Evolutionary conservation across 306 rosid species (phyloP).

Genomic region (Citrullus mucosospermus): DNA sequence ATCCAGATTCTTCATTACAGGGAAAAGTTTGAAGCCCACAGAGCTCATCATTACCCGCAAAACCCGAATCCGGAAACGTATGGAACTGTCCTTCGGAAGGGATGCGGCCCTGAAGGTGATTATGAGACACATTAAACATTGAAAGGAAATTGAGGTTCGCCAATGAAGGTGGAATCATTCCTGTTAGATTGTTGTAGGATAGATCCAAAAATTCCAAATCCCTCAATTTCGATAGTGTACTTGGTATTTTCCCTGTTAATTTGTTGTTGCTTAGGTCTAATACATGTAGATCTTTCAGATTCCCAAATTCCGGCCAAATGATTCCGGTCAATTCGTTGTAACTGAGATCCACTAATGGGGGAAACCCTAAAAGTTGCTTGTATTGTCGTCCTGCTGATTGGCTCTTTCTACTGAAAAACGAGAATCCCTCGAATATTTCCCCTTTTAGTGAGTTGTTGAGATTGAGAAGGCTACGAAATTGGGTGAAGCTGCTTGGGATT

Average conservation of each 20-base stretch:
- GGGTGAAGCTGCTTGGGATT: slow-evolving; percentile 24
- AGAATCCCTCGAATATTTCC: slow-evolving; percentile 26
- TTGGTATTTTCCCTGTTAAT: slow-evolving; percentile 32
- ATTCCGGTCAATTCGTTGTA: slow-evolving; percentile 27
- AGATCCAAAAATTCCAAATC: slow-evolving; percentile 43
- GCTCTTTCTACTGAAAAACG: slow-evolving; percentile 29
- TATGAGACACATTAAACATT: slow-evolving; percentile 32
- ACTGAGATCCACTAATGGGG: slow-evolving; percentile 31
- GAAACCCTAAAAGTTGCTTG: slow-evolving; percentile 34
- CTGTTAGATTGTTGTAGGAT: slow-evolving; percentile 33
- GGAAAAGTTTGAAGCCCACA: slow-evolving; percentile 18
- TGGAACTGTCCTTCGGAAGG: slow-evolving; percentile 34
- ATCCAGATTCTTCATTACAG: slow-evolving; percentile 1
- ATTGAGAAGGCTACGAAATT: slow-evolving; percentile 15
- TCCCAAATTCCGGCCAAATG: slow-evolving; percentile 44
- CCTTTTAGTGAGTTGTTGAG: slow-evolving; percentile 7
- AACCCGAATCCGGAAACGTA: slow-evolving; percentile 39
- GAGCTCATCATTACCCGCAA: slow-evolving; percentile 27
- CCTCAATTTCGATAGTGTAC: slow-evolving; percentile 16
- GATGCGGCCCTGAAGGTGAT: slow-evolving; percentile 30
- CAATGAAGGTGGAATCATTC: slow-evolving; percentile 27
- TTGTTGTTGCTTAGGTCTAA: slow-evolving; percentile 27
- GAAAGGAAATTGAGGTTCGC: slow-evolving; percentile 31
- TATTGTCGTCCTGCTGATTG: slow-evolving; percentile 29
- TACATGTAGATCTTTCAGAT: slow-evolving; percentile 26